Evolutionary conservation across 2,329 filamentous ascomycete species (phyloP).

Genomic region (Fusarium sublunatum): DNA sequence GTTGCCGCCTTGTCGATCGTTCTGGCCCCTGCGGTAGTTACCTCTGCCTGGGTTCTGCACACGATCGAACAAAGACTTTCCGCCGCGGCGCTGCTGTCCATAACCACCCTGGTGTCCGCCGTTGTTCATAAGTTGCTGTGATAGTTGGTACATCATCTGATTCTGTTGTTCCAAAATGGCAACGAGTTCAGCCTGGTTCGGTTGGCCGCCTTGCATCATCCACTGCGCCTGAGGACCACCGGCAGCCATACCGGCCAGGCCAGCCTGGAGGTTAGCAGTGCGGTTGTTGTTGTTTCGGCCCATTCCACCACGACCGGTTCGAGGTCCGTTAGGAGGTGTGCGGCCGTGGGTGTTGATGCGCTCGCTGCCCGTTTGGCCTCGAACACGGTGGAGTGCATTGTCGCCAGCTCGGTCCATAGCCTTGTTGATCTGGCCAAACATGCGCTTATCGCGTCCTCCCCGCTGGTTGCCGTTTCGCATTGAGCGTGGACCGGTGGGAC

Average conservation of each 20-base stretch:
- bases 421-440: conserved; percentile 87
- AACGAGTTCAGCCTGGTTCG: conserved; percentile 68
- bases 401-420: conserved; percentile 83
- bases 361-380: conserved; percentile 76
- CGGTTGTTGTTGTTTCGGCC: conserved; percentile 64
- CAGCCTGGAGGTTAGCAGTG: conserved; percentile 61
- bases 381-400: conserved; percentile 82
- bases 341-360: conserved; percentile 84
- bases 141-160: conserved; percentile 83
- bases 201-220: conserved; percentile 61
- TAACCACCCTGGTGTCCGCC: conserved; percentile 58
- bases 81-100: conserved; percentile 53
- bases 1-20: conserved; percentile 52
- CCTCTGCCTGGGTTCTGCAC: conserved; percentile 67
- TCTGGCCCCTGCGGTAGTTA: conserved; percentile 63
- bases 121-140: conserved; percentile 69
- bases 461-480: conserved; percentile 79
- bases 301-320: conserved; percentile 63
- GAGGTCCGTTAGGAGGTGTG: conserved; percentile 77
- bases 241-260: conserved; percentile 59
- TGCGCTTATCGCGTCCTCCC: conserved; percentile 77
- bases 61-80: conserved; percentile 79
- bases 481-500: conserved; percentile 92
- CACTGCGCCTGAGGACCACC: conserved; percentile 54
- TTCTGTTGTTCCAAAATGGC: conserved; percentile 90